Percentiles rank a stretch among this genome's conserved stretches.
These are phyloP conservation scores for Ophiostoma australiae DNA, from an alignment of 2,329 filamentous ascomycete genomes.

Conservation along the genomic window DNA sequence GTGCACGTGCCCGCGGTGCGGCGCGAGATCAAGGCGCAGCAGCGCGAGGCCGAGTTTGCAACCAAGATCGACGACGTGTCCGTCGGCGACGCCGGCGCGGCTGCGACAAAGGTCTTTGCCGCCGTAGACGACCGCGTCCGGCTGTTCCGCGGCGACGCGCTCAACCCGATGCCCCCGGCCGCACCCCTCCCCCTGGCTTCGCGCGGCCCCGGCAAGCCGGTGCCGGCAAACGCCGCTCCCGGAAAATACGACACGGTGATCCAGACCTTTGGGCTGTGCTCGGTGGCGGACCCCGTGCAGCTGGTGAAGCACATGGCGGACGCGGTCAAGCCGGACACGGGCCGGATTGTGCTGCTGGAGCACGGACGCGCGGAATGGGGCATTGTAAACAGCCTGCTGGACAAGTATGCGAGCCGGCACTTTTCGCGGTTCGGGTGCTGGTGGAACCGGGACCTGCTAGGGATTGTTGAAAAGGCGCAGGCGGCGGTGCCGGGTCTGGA, in stretches of 20 bases:
- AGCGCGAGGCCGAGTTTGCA: slow-evolving; percentile 25
- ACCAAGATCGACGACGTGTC: slow-evolving; percentile 28
- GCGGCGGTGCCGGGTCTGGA: slow-evolving; percentile 49
- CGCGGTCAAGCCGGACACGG: slow-evolving; percentile 49
- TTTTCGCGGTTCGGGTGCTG: slow-evolving; percentile 60
- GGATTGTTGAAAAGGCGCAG: slow-evolving; percentile 48
- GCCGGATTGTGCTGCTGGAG: slow-evolving; percentile 58
- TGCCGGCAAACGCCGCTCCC: slow-evolving; percentile 19
- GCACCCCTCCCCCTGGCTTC: background rate
- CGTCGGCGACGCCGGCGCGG: background rate
- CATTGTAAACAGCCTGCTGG: slow-evolving; percentile 52
- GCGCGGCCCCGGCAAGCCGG: background rate
- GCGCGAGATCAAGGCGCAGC: slow-evolving; percentile 38
- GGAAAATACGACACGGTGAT: slow-evolving; percentile 56
- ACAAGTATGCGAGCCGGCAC: slow-evolving; percentile 51
- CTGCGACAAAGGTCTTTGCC: too few species aligned
- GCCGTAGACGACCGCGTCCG: slow-evolving; percentile 24
- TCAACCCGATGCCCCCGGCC: slow-evolving; percentile 38
- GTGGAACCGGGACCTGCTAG: slow-evolving; percentile 62
- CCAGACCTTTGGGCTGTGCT: slow-evolving; percentile 62
- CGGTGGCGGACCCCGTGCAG: slow-evolving; percentile 51
- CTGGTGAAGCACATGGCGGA: slow-evolving; percentile 52
- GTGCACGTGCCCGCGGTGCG: slow-evolving; percentile 39
- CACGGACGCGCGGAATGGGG: slow-evolving; percentile 55
- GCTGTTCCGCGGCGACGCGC: slow-evolving; percentile 41